phyloP scores from a whole-genome alignment of 768 basidiomycete genomes.

The Leucogyrophana mollusca region DNA sequence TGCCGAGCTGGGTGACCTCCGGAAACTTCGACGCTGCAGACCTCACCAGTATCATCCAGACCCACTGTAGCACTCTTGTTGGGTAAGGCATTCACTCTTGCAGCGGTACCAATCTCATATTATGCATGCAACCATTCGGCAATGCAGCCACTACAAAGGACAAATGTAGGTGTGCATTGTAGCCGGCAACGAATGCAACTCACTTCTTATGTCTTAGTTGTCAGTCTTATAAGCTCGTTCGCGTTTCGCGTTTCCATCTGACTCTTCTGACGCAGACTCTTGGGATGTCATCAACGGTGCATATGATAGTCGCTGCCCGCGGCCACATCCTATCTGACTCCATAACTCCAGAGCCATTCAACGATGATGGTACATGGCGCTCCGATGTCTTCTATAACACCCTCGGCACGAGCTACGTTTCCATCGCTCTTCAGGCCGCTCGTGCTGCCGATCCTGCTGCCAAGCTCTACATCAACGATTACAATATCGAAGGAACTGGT shows the following conservation, averaged over 20 bases:
- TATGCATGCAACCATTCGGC: not conserved
- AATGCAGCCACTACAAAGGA: constrained; percentile 32
- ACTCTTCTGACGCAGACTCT: constrained; percentile 26
- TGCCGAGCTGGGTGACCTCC: constrained; percentile 36
- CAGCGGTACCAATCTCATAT: constrained; percentile 1
- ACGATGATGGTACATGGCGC: constrained; percentile 56
- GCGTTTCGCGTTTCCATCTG: constrained; percentile 11
- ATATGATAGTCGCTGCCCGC: not conserved
- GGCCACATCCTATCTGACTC: not conserved
- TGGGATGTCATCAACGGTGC: constrained; percentile 55
- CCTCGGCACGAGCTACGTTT: constrained; percentile 42
- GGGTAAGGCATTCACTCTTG: not conserved
- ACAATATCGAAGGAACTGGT: constrained; percentile 29
- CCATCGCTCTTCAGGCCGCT: constrained; percentile 48
- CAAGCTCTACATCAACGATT: constrained; percentile 54
- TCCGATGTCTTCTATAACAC: constrained; percentile 49
- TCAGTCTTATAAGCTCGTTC: not conserved
- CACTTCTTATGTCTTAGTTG: constrained; percentile 9
- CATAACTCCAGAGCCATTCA: constrained; percentile 44
- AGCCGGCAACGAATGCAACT: not conserved
- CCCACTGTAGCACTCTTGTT: constrained; percentile 34
- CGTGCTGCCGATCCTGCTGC: constrained; percentile 52
- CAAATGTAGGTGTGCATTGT: constrained; percentile 24
- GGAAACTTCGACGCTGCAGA: constrained; percentile 27
- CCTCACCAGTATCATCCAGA: constrained; percentile 31